phyloP scores from a whole-genome alignment of 139 green algal species.

The Tetradesmus lagerheimii region DNA sequence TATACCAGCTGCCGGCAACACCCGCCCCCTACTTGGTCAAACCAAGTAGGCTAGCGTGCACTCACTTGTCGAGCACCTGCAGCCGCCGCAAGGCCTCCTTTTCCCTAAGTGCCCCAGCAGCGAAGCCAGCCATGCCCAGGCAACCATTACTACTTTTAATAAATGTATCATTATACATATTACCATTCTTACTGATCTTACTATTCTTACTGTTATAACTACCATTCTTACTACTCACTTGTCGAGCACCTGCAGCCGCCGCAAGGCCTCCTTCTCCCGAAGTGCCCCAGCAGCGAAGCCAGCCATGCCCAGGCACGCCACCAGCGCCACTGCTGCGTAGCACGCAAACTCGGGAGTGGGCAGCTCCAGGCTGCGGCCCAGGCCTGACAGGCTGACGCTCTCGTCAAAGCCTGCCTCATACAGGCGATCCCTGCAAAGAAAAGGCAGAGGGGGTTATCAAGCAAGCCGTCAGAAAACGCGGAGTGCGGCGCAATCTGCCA shows the following conservation, averaged over 20 bases:
- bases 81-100: constrained; percentile 8
- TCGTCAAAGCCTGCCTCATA: constrained; percentile 64
- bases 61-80: constrained; percentile 19
- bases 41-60: no score
- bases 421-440: constrained; percentile 59
- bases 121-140: constrained; percentile 47
- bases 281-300: constrained; percentile 39
- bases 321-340: constrained; percentile 49
- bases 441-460: no score
- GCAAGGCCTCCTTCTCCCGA: constrained; percentile 20
- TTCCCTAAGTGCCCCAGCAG: constrained; percentile 24
- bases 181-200: no score
- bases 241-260: constrained; percentile 8
- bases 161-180: no score
- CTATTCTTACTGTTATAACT: no score
- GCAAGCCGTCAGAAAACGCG: no score
- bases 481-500: no score
- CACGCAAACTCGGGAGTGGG: constrained; percentile 17
- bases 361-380: not conserved
- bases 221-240: constrained; percentile 5
- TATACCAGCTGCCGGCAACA: no score
- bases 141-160: no score
- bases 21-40: no score
- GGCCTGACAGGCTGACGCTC: constrained; percentile 1
- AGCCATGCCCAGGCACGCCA: constrained; percentile 41